Percentiles rank a stretch among this genome's conserved stretches.
These are phyloP conservation scores for Lachancea dasiensis DNA, from an alignment of 805 yeast species.

Conservation along the genomic window DNA sequence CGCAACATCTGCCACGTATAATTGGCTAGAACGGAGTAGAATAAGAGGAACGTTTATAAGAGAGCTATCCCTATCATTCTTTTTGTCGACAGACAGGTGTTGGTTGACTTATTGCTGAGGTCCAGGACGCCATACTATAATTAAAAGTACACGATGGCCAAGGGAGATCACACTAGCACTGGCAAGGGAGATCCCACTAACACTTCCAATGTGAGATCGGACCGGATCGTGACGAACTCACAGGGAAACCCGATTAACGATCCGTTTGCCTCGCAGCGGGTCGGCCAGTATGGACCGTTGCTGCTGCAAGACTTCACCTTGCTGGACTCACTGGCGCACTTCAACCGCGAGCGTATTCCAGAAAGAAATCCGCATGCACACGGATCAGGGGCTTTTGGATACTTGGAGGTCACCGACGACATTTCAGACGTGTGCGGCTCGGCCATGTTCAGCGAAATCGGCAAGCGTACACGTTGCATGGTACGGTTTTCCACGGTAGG, in stretches of 20 bases:
- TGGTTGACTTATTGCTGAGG: no score
- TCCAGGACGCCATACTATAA: no score
- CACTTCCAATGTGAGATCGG: constrained; percentile 26
- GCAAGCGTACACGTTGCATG: constrained; percentile 69
- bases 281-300: constrained; percentile 72
- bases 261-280: constrained; percentile 69
- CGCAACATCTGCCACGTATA: no score
- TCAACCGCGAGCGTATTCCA: constrained; percentile 85
- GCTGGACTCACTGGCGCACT: constrained; percentile 78
- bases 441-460: constrained; percentile 63
- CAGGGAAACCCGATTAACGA: constrained; percentile 74
- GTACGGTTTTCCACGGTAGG: constrained; percentile 74
- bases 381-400: constrained; percentile 88
- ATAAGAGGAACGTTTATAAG: no score
- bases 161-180: neutral
- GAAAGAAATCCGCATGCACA: constrained; percentile 93
- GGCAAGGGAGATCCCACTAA: constrained; percentile 19
- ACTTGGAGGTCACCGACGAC: constrained; percentile 82
- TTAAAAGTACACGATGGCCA: neutral
- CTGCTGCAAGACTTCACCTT: constrained; percentile 75
- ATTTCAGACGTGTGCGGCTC: constrained; percentile 67
- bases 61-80: no score
- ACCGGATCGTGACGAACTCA: constrained; percentile 61
- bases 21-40: no score
- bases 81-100: no score